phyloP scores from a whole-genome alignment of 441 rosid species.

The Mallotus repandus region DNA sequence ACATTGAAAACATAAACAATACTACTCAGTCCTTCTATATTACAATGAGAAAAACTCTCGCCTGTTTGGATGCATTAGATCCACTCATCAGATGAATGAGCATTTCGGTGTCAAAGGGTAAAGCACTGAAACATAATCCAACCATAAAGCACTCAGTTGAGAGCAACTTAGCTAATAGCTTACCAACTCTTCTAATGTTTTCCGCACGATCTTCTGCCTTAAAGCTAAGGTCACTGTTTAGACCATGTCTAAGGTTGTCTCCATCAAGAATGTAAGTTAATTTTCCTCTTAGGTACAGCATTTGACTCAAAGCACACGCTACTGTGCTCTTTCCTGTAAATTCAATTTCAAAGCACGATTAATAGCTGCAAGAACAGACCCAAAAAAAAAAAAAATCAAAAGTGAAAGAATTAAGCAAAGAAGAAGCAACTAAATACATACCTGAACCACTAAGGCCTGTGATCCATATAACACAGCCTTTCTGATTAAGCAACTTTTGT shows the following conservation, averaged over 20 bases:
- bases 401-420: neutral
- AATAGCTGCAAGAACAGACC: too few relatives aligned
- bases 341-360: neutral
- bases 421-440: slow-evolving; percentile 16
- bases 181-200: slow-evolving; percentile 88
- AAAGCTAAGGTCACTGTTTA: slow-evolving; percentile 81
- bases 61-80: too few relatives aligned
- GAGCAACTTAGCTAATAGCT: slow-evolving; percentile 16
- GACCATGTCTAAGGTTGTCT: slow-evolving; percentile 83
- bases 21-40: too few relatives aligned
- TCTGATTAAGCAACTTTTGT: slow-evolving; percentile 66
- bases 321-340: slow-evolving; percentile 74
- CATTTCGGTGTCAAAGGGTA: too few relatives aligned
- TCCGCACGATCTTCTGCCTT: slow-evolving; percentile 81
- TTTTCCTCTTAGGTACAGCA: slow-evolving; percentile 61
- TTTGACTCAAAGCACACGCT: slow-evolving; percentile 73
- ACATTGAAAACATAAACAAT: neutral
- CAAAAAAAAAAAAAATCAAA: neutral
- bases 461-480: slow-evolving; percentile 92
- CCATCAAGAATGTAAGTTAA: slow-evolving; percentile 82
- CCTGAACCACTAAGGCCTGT: slow-evolving; percentile 97
- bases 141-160: neutral
- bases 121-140: too few relatives aligned
- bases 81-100: too few relatives aligned
- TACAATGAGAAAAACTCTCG: too few relatives aligned